phyloP scores from a whole-genome alignment of 352 stramenopile genomes.

The Phytophthora crassamura region DNA sequence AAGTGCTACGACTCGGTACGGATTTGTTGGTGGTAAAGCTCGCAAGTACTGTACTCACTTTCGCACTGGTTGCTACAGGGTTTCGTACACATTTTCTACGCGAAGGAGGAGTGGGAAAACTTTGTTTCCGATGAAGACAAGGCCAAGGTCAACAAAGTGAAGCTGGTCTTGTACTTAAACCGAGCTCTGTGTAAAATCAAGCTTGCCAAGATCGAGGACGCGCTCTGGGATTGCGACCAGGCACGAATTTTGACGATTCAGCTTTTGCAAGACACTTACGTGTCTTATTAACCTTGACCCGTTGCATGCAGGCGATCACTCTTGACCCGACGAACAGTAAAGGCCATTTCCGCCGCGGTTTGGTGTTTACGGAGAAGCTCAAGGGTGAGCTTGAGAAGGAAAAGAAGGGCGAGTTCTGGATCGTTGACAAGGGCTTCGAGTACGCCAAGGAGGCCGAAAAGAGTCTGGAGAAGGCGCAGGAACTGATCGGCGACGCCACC shows the following conservation, averaged over 20 bases:
- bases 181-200: conserved; percentile 88
- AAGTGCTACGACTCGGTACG: conserved; percentile 87
- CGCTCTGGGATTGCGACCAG: conserved; percentile 87
- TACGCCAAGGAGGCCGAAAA: conserved; percentile 74
- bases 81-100: conserved; percentile 89
- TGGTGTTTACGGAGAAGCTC: conserved; percentile 86
- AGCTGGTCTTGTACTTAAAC: conserved; percentile 86
- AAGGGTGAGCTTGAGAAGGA: conserved; percentile 85
- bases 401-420: conserved; percentile 84
- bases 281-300: neutral
- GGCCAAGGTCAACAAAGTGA: conserved; percentile 81
- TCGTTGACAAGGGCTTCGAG: conserved; percentile 87
- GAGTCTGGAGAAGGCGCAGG: conserved; percentile 64
- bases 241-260: conserved; percentile 24
- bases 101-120: conserved; percentile 88
- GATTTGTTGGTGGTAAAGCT: neutral
- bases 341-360: conserved; percentile 77
- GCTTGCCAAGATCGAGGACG: conserved; percentile 82
- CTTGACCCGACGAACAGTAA: conserved; percentile 71
- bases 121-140: conserved; percentile 77
- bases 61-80: conserved; percentile 41
- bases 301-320: conserved; percentile 57
- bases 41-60: conserved; percentile 4
- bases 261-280: neutral
- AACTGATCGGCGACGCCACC: conserved; percentile 45